Conservation (phyloP, 1,139 yeast genomes). For the Arxiozyma heterogenica region DNA sequence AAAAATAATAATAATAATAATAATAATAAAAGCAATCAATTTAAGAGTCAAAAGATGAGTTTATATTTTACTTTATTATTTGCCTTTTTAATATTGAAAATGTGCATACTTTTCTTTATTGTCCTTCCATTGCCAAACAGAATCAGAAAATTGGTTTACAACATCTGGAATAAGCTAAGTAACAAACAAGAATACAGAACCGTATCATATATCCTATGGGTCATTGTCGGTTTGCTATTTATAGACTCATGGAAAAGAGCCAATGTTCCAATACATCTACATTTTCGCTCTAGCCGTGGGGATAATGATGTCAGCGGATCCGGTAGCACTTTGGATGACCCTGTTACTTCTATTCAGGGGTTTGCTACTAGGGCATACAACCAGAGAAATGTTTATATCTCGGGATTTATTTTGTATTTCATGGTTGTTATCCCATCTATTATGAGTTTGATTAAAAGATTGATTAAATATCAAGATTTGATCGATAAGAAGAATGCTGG, state of each 20-base stretch:
- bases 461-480: constrained; percentile 48
- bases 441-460: constrained; percentile 43
- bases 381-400: constrained; percentile 61
- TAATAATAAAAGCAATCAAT: too few relatives aligned
- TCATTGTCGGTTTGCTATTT: constrained; percentile 47
- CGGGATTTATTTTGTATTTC: constrained; percentile 61
- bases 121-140: constrained; percentile 55
- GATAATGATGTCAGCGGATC: constrained; percentile 9
- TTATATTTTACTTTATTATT: constrained; percentile 32
- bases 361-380: constrained; percentile 45
- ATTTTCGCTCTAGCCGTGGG: neutral
- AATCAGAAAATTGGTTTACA: constrained; percentile 41
- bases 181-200: constrained; percentile 41
- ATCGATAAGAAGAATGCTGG: constrained; percentile 19
- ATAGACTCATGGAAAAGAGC: constrained; percentile 49
- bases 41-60: constrained; percentile 26
- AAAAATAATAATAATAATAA: too few relatives aligned
- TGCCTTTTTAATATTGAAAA: constrained; percentile 40
- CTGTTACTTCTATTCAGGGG: constrained; percentile 15
- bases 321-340: constrained; percentile 12
- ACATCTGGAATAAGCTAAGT: constrained; percentile 32
- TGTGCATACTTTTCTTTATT: constrained; percentile 43
- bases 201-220: constrained; percentile 38
- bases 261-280: constrained; percentile 26
- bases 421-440: constrained; percentile 52